Evolutionary conservation across 2,329 filamentous ascomycete genomes (phyloP), one percentile per base, ranked within the genome.

Genomic region (Fusarium verrucosum): DNA sequence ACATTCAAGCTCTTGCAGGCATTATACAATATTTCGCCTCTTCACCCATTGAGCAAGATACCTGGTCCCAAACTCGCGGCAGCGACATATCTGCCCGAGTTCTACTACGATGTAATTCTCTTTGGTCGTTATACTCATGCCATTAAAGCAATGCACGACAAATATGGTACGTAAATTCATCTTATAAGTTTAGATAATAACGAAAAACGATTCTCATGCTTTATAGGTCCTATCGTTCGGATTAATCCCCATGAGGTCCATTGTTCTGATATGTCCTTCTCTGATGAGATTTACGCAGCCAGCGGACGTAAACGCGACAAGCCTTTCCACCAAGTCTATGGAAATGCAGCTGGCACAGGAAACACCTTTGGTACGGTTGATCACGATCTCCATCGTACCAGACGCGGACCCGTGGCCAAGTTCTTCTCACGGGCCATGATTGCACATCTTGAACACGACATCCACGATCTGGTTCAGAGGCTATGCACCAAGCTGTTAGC

Each of bases 361-460:
- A 61, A 61, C 3, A 49, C 47, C 0, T 61, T 61, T 13, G 36
- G 58, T 1, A 61, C 58, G 0, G 17, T 40, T 10, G 58, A 61
- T 10, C 58, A 61, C 7, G 58, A 61, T 4, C 11, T 61, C 0
- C 58, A 61, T 5, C 58, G 58, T 4, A 10, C 13, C 1, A 60
- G 58, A 25, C 58, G 58, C 9, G 56, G 20, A 1, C 58, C 58
- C 3, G 32, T 61, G 0, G 58, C 58, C 16, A 61, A 47, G 4
- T 61, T 61, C n/a, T 61, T 61, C 22, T 61, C 58, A 1, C 43
- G 58, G 2, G 56, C 56, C 4, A 61, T 61, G 58, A 61, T 61
- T 1, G 36, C 56, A 1, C 36, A 36, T 1, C 42, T 61, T 0
- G 58, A 61, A 5, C 19, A 38, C 8, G 49, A 61, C 11, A 44